phyloP scores from a whole-genome alignment of 306 rosid species.

The apple (Malus domestica) region DNA sequence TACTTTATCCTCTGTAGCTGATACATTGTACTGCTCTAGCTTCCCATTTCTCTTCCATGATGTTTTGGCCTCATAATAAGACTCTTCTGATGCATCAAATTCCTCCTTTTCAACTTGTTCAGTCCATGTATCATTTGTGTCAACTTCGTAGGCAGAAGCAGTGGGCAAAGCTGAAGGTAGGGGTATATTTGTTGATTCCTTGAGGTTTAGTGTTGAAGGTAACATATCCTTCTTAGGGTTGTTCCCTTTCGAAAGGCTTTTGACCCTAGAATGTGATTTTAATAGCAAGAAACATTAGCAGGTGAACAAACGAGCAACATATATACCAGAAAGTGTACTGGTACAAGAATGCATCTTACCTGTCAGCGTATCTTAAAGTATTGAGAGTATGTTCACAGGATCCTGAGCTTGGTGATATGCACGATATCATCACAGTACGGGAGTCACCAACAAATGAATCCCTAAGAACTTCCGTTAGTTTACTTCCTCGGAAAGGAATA shows the following conservation, averaged over 20 bases:
- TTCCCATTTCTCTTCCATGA: conserved; percentile 70
- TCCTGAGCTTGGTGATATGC: conserved; percentile 98
- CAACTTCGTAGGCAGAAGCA: conserved; percentile 56
- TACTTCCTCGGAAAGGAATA: conserved; percentile 98
- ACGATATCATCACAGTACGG: conserved; percentile 97
- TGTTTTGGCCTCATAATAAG: conserved; percentile 63
- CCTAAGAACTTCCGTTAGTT: conserved; percentile 94
- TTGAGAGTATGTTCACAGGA: conserved; percentile 97
- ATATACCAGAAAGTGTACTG: conserved; percentile 10
- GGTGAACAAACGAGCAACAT: conserved; percentile 4
- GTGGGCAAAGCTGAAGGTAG: conserved; percentile 53
- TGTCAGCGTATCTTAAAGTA: conserved; percentile 95
- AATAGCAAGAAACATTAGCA: conserved; percentile 1
- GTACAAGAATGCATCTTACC: conserved; percentile 34
- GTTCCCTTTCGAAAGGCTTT: conserved; percentile 88
- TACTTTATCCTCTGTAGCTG: conserved; percentile 48
- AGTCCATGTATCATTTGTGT: conserved; percentile 41
- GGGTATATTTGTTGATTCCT: conserved; percentile 74
- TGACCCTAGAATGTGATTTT: conserved; percentile 57
- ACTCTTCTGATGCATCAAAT: conserved; percentile 62
- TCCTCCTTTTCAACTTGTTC: conserved; percentile 67
- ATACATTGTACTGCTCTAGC: conserved; percentile 44
- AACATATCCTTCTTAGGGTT: conserved; percentile 72
- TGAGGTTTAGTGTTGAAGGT: conserved; percentile 62
- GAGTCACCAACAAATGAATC: conserved; percentile 96